These are phyloP conservation scores for Symbiotaphrina buchneri DNA, from an alignment of 495 filamentous ascomycete species.

Conservation along the genomic window DNA sequence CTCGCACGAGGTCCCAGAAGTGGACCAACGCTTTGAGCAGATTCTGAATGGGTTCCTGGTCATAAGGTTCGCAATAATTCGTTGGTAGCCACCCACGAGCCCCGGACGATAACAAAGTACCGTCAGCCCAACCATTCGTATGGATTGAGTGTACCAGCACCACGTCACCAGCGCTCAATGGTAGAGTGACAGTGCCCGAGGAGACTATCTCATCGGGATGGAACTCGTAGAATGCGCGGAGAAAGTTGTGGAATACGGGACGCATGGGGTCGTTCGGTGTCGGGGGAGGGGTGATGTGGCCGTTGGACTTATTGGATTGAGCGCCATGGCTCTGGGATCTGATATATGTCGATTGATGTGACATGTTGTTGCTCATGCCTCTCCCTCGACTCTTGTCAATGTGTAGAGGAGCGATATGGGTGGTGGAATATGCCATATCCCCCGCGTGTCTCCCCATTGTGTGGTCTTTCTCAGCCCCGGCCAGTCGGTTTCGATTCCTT, in stretches of 20 bases:
- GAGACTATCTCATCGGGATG: conserved; percentile 53
- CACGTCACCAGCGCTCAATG: conserved; percentile 74
- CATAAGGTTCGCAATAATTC: conserved; percentile 93
- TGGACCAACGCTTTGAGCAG: conserved; percentile 71
- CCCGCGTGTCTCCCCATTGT: no score
- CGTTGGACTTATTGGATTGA: conserved; percentile 2
- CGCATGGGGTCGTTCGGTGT: conserved; percentile 10
- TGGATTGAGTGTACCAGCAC: conserved; percentile 93
- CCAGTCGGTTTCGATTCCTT: no score
- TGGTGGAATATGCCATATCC: no score
- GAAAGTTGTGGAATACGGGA: conserved; percentile 75
- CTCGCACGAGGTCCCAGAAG: conserved; percentile 81
- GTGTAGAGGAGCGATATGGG: conserved; percentile 2
- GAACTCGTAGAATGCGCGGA: conserved; percentile 91
- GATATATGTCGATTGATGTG: not conserved
- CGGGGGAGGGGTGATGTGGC: conserved; percentile 3
- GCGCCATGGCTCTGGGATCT: conserved; percentile 1
- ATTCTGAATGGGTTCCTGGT: conserved; percentile 62
- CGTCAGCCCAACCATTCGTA: conserved; percentile 97
- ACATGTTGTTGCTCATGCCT: not conserved
- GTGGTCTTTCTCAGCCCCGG: conserved; percentile 2
- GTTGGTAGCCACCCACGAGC: conserved; percentile 92
- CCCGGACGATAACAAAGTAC: conserved; percentile 74
- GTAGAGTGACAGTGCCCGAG: conserved; percentile 61
- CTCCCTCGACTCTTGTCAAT: conserved; percentile 1